Evolutionary conservation across 441 rosid species (phyloP), one percentile per base, ranked within the genome.

Genomic region (Dalechampia spathulata): DNA sequence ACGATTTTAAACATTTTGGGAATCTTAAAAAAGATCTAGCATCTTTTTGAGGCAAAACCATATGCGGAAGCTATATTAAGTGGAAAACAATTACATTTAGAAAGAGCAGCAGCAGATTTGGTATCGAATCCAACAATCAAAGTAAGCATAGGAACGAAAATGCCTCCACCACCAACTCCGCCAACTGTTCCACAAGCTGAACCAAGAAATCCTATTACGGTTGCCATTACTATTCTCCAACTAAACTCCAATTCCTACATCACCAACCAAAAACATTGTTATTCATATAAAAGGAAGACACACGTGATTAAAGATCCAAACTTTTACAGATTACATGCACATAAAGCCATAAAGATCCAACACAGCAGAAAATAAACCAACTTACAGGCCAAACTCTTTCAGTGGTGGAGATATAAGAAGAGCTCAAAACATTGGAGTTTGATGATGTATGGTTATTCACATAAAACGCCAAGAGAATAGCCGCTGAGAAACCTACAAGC

Each of bases 151-250:
- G 98, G 95, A 23, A 92, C 98, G 28, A 92, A 92, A 49, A 92
- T 88, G 58, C 98, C 98, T 41, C 98, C 98, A 6, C 98, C 98
- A 0, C 98, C 98, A 52, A 91, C 90, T 1, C 98, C 96, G 16
- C 98, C 98, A 10, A 88, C 98, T 0, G 98, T 83, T 11, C 98
- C 96, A 63, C 83, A 92, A 0, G 96, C 95, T 9, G 98, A 92
- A 16, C 98, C 96, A 38, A 92, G 71, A 71, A 92, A 84, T 64
- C 83, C 96, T 22, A 91, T 84, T 43, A 83, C 66, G 1, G 98
- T 88, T 34, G 95, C 87, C 68, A 78, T 41, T 61, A 76, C 79
- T 47, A 81, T 36, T 60, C 75, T 73, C 98, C 98, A 88, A 53
- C 76, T 77, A 22, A 86, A 72, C 76, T 73, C 73, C 86, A 91